Conservation (phyloP, 257 asterid genomes). For the Mitragyna speciosa region DNA sequence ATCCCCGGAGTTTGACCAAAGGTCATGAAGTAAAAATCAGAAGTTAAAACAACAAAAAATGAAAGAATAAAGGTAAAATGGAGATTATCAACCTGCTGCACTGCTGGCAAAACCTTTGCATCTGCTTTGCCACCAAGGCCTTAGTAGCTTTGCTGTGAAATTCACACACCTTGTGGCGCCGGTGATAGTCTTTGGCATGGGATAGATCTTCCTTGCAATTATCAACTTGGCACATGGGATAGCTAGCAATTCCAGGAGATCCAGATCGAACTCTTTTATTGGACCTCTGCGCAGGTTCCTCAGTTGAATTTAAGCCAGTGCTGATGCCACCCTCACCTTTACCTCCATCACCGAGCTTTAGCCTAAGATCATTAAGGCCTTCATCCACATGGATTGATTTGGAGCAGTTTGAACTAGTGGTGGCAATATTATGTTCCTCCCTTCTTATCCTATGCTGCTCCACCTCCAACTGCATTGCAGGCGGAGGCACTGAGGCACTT, state of each 20-base stretch:
- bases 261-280: constrained; percentile 73
- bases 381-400: constrained; percentile 20
- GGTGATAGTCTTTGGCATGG: constrained; percentile 78
- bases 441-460: background rate
- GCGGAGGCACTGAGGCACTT: too few relatives aligned
- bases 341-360: constrained; percentile 49
- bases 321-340: constrained; percentile 17
- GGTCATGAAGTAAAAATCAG: background rate
- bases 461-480: background rate
- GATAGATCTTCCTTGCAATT: constrained; percentile 71
- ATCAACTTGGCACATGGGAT: constrained; percentile 83
- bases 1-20: background rate
- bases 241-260: constrained; percentile 59
- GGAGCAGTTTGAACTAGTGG: constrained; percentile 12
- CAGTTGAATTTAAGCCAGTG: constrained; percentile 29
- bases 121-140: constrained; percentile 66
- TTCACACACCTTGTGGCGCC: constrained; percentile 94
- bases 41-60: background rate
- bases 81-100: constrained; percentile 45
- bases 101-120: constrained; percentile 57
- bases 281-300: constrained; percentile 53
- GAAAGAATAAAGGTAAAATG: background rate
- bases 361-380: constrained; percentile 36
- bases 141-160: constrained; percentile 72
- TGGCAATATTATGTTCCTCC: constrained; percentile 23